Conservation (phyloP, 139 green algal genomes). For the Monoraphidium neglectum region DNA sequence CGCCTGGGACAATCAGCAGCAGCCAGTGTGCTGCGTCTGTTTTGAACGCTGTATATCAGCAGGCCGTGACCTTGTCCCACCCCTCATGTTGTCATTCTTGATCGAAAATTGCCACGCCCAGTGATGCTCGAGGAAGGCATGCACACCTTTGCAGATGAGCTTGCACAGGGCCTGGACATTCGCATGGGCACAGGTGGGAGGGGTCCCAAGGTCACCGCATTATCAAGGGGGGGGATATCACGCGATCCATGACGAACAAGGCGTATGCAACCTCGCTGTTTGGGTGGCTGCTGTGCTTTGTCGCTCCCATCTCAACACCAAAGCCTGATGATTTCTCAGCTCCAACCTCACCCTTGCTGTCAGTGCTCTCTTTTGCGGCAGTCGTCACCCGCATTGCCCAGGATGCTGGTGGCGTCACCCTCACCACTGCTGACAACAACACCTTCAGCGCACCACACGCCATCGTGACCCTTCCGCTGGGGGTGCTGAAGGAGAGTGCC, state of each 20-base stretch:
- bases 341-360: neutral
- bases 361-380: neutral
- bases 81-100: too few relatives aligned
- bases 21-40: too few relatives aligned
- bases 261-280: too few relatives aligned
- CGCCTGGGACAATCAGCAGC: too few relatives aligned
- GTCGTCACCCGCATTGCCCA: conserved; percentile 15
- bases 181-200: conserved; percentile 16
- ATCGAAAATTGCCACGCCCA: too few relatives aligned
- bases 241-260: too few relatives aligned
- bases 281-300: too few relatives aligned
- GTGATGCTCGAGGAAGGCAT: conserved; percentile 48
- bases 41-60: too few relatives aligned
- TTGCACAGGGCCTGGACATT: conserved; percentile 54
- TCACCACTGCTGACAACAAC: neutral
- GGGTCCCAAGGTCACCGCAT: too few relatives aligned
- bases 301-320: too few relatives aligned
- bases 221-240: too few relatives aligned
- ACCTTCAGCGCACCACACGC: conserved; percentile 40
- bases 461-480: conserved; percentile 69
- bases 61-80: too few relatives aligned
- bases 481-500: conserved; percentile 44
- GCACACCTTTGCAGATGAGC: conserved; percentile 11
- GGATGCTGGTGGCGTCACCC: neutral
- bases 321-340: neutral